Evolutionary conservation across 768 basidiomycete genomes (phyloP), one percentile per base, ranked within the genome.

Genomic region (Lactarius trivialis): DNA sequence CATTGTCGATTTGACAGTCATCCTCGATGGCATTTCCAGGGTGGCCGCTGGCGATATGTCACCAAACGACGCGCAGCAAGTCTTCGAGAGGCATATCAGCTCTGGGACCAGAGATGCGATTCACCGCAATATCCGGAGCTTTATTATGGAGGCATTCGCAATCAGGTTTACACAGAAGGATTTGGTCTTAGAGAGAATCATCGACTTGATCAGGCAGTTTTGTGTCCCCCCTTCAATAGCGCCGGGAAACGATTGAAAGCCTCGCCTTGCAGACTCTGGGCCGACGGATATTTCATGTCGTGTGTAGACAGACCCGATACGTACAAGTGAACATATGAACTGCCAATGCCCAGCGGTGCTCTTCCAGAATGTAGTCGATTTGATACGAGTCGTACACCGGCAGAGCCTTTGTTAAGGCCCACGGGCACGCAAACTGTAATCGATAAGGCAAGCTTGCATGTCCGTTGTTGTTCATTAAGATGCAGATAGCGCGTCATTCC

Each of bases 301-400:
- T 34, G 34, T 9, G 9, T 34, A 34, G 34, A 34, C 11, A 34
- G n/a, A n/a, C 34, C 34, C 8, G 11, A 3, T 32, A 32, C 32
- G 32, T 3, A 32, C 32, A 9, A 34, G 11, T 34, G 34, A 34
- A 9, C 2, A 34, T 6, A 34, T n/a, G n/a, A n/a, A n/a, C n/a
- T n/a, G n/a, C n/a, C n/a, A n/a, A n/a, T n/a, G n/a, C n/a, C n/a
- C n/a, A n/a, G n/a, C n/a, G n/a, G n/a, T n/a, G n/a, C n/a, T n/a
- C n/a, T n/a, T n/a, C n/a, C n/a, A n/a, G n/a, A n/a, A n/a, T n/a
- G n/a, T n/a, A n/a, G n/a, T n/a, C n/a, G n/a, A n/a, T n/a, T n/a
- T n/a, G n/a, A n/a, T n/a, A n/a, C n/a, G n/a, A n/a, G n/a, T n/a
- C 83, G 67, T 85, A 84, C 60, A 75, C 66, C 53, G 76, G 50